Evolutionary conservation across 208 protist genomes (phyloP), one percentile per base, ranked within the genome.

Genomic region (Vickermania ingenoplastis): DNA sequence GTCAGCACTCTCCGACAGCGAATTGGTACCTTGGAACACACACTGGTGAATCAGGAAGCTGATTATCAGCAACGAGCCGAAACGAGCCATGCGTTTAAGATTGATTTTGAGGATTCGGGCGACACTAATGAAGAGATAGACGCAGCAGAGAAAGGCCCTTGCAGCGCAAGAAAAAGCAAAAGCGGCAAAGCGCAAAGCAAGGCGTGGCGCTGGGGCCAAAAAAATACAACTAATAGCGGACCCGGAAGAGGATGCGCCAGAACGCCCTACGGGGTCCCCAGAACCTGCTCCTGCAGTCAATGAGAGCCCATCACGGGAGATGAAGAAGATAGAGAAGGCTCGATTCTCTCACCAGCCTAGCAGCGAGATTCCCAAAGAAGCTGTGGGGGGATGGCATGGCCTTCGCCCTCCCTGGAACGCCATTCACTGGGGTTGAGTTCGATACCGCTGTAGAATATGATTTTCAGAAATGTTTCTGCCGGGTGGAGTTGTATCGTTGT

Each of bases 401-500:
- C 41, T 59, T 74, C 31, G 59, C 70, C 11, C 68, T 45, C 11
- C 11, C 36, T 17, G 36, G 36, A 45, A 51, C 41, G 53, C 63
- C 58, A 22, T 49, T 63, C 45, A 70, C 36, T 45, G 59, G 48
- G 0, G 75, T 70, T 3, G 36, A 45, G 22, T 92, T 81, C 59
- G 53, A 70, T 31, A 53, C 62, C 2, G 62, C 29, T 22, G 57
- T 84, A 23, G 71, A 76, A 0, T 80, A 65, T 29, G 76, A 93
- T 22, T 74, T 74, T 0, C n/a, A n/a, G 7, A 17, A 29, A 23
- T 93, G 86, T 60, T 57, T 28, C 4, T 81, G 70, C 17, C 73
- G 73, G 14, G 83, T 93, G 25, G 72, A 76, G 57, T 28, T 93
- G n/a, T 79, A 81, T 53, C 82, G 82, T 25, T 73, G 65, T 52